phyloP scores from a whole-genome alignment of 371 early-diverging fungal species.

The Apophysomyces trapeziformis region DNA sequence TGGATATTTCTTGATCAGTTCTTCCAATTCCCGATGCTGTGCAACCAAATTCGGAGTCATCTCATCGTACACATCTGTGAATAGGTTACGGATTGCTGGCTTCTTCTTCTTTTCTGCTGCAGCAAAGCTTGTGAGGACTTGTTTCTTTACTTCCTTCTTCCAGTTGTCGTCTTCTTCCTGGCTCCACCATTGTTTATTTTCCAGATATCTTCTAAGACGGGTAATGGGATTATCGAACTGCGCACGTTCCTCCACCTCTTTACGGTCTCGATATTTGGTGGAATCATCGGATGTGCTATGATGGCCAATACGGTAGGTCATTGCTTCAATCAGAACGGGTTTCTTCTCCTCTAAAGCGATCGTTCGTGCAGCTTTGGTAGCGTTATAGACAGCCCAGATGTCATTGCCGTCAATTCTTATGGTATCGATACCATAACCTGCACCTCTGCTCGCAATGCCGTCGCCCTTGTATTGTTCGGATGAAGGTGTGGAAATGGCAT shows the following conservation, averaged over 20 bases:
- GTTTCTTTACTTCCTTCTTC: slow-evolving; percentile 63
- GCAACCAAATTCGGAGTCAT: slow-evolving; percentile 73
- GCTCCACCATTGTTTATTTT: slow-evolving; percentile 85
- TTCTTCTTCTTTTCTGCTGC: slow-evolving; percentile 89
- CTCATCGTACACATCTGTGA: slow-evolving; percentile 94
- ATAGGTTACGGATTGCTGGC: slow-evolving; percentile 82
- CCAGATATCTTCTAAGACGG: slow-evolving; percentile 89
- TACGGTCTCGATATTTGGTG: slow-evolving; percentile 80
- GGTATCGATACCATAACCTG: slow-evolving; percentile 97
- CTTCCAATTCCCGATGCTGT: slow-evolving; percentile 81
- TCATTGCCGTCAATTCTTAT: slow-evolving; percentile 98
- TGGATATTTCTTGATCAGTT: slow-evolving; percentile 84
- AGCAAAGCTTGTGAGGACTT: slow-evolving; percentile 78
- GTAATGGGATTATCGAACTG: slow-evolving; percentile 87
- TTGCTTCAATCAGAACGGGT: slow-evolving; percentile 95
- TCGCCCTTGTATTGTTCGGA: slow-evolving; percentile 97
- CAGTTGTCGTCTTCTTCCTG: slow-evolving; percentile 73
- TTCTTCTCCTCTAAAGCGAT: slow-evolving; percentile 78
- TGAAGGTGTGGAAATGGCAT: slow-evolving; percentile 96
- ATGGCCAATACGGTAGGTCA: slow-evolving; percentile 97
- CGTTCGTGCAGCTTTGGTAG: slow-evolving; percentile 82
- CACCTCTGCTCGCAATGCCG: slow-evolving; percentile 92
- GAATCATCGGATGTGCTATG: slow-evolving; percentile 98
- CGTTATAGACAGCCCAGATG: slow-evolving; percentile 95
- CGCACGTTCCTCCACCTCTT: slow-evolving; percentile 87